phyloP scores from a whole-genome alignment of 2,329 filamentous ascomycete species.

The Sclerotiophoma versabilis region DNA sequence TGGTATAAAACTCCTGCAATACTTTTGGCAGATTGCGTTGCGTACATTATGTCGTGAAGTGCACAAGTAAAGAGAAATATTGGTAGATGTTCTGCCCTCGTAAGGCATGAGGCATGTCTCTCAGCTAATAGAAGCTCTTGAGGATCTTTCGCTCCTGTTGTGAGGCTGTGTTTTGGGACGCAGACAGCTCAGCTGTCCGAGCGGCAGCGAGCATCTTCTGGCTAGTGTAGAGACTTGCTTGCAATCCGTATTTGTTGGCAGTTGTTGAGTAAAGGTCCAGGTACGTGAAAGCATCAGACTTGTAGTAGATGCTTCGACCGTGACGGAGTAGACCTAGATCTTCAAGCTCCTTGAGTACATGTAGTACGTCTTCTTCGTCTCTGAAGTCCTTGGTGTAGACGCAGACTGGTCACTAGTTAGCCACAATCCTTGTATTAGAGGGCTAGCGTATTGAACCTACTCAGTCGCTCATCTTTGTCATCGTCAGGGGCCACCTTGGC shows the following conservation, averaged over 20 bases:
- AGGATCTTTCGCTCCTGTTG: constrained; percentile 13
- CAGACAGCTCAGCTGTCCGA: constrained; percentile 11
- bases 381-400: constrained; percentile 80
- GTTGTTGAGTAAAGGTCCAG: constrained; percentile 52
- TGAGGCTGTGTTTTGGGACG: constrained; percentile 10
- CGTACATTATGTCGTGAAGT: not conserved
- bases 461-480: constrained; percentile 58
- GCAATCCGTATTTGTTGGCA: constrained; percentile 47
- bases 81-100: not conserved
- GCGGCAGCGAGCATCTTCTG: constrained; percentile 42
- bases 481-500: constrained; percentile 75
- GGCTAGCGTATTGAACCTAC: not conserved
- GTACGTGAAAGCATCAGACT: constrained; percentile 66
- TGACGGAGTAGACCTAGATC: constrained; percentile 59
- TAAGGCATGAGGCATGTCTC: not conserved
- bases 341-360: constrained; percentile 69
- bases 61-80: not conserved
- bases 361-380: constrained; percentile 71
- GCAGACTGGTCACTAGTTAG: constrained; percentile 51
- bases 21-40: not conserved
- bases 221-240: constrained; percentile 54
- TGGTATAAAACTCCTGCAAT: constrained; percentile 1
- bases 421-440: too few relatives aligned
- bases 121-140: constrained; percentile 10
- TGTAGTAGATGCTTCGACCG: constrained; percentile 74